Conservation (phyloP, 2,329 filamentous ascomycete genomes). For the Diplodia intermedia region DNA sequence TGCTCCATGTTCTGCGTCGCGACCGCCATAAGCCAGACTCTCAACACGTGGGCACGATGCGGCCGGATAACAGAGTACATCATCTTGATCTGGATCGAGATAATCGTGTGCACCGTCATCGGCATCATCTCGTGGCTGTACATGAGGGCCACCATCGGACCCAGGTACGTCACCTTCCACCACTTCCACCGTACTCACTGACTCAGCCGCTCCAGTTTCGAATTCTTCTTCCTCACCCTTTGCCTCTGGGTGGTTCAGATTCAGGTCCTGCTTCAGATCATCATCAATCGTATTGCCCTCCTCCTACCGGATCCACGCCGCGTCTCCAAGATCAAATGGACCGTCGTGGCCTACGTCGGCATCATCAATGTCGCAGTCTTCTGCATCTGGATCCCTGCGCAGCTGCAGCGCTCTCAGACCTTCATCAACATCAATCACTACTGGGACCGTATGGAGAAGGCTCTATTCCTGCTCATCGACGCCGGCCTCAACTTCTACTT, state of each 20-base stretch:
- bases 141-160: slow-evolving; percentile 46
- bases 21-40: slow-evolving; percentile 4
- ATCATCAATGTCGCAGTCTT: slow-evolving; percentile 44
- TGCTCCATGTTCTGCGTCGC: slow-evolving; percentile 17
- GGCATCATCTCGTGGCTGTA: slow-evolving; percentile 52
- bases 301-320: slow-evolving; percentile 37
- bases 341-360: slow-evolving; percentile 36
- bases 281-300: slow-evolving; percentile 42
- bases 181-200: neutral
- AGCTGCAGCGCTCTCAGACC: slow-evolving; percentile 38
- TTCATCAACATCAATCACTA: slow-evolving; percentile 45
- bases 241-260: slow-evolving; percentile 56
- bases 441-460: slow-evolving; percentile 57
- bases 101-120: slow-evolving; percentile 50
- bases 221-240: slow-evolving; percentile 35
- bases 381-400: slow-evolving; percentile 42
- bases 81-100: slow-evolving; percentile 56
- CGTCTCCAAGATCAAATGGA: slow-evolving; percentile 36
- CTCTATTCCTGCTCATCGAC: slow-evolving; percentile 40
- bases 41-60: slow-evolving; percentile 12
- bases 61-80: slow-evolving; percentile 42
- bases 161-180: slow-evolving; percentile 39
- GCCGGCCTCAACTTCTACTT: slow-evolving; percentile 42
- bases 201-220: slow-evolving; percentile 23
- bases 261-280: slow-evolving; percentile 38